Conservation (phyloP, 202 grass and related monocot genomes). For the Eragrostis tef region DNA sequence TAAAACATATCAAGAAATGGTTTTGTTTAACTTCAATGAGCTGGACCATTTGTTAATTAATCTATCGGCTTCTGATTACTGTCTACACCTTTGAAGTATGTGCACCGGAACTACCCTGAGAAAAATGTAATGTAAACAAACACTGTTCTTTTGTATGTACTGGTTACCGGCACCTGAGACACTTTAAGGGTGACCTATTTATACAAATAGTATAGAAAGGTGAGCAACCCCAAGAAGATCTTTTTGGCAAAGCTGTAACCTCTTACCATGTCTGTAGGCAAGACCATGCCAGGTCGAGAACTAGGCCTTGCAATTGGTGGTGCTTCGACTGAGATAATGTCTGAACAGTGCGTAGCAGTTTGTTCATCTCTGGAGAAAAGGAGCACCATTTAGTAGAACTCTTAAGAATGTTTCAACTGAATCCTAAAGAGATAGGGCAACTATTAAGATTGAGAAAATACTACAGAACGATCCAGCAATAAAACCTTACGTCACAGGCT, state of each 20-base stretch:
- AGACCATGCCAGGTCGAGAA: too few relatives aligned
- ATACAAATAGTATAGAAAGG: not conserved
- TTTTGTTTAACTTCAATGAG: too few relatives aligned
- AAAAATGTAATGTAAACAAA: not conserved
- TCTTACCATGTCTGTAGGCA: too few relatives aligned
- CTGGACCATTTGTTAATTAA: too few relatives aligned
- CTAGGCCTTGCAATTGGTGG: too few relatives aligned
- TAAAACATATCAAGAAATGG: too few relatives aligned
- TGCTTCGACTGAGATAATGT: slow-evolving; percentile 20
- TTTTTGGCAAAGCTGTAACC: too few relatives aligned
- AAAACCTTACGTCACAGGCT: slow-evolving; percentile 56
- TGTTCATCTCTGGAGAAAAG: slow-evolving; percentile 51
- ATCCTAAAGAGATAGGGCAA: not conserved
- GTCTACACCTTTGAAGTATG: too few relatives aligned
- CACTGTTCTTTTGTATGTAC: not conserved
- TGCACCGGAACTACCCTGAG: too few relatives aligned
- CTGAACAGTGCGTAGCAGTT: slow-evolving; percentile 37
- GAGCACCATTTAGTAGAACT: slow-evolving; percentile 23
- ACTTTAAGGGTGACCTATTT: not conserved
- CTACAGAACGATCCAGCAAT: too few relatives aligned
- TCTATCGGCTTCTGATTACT: too few relatives aligned
- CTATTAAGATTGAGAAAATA: slow-evolving; percentile 1
- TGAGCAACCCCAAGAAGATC: not conserved
- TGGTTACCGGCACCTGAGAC: slow-evolving; percentile 22
- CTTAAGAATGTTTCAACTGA: not conserved